Evolutionary conservation across 352 stramenopile species (phyloP), one percentile per base, ranked within the genome.

Genomic region (Phytophthora tubulina): DNA sequence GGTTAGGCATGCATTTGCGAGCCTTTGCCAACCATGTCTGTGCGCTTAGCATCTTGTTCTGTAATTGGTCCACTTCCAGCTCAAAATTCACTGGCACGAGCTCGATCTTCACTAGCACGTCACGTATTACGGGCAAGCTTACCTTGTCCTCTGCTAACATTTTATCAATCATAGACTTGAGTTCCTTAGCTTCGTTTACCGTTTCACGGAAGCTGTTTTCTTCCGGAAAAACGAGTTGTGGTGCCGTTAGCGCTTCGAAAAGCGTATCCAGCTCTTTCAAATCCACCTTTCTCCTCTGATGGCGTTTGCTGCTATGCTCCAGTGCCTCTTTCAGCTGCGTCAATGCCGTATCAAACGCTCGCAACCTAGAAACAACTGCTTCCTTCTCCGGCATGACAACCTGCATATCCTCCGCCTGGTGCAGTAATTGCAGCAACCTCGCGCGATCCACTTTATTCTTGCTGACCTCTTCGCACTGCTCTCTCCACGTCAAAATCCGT

Each of bases 51-150:
- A 97, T 96, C 62, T 96, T 97, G 31, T 80, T 70, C 62, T 97
- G 88, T 61, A 97, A 93, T 32, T 82, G 75, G 1, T 92, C 82
- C 11, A 97, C 85, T 65, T 95, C 84, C 21, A 67, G 69, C 44
- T 93, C 86, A 42, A 97, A 95, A 72, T 96, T 91, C 33, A 97
- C 86, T 13, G 90, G 90, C n/a, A 95, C 79, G n/a, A 91, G 58
- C 49, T 96, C 90, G 46, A 97, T 91, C 17, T 90, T 89, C 1
- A 85, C 84, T 31, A 95, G 76, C 35, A 96, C 75, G 14, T 95
- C 86, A 10, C 90, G 88, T 61, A 97, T 94, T 32, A 90, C 79
- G 0, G 87, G 80, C 14, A 97, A 50, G 49, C 89, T 95, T 27
- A 97, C 90, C 67, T 95, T 96, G 1, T 95, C 88, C 63, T 95